Conservation (phyloP, 1,284 basidiomycete species). For the Leucoagaricus sp. region DNA sequence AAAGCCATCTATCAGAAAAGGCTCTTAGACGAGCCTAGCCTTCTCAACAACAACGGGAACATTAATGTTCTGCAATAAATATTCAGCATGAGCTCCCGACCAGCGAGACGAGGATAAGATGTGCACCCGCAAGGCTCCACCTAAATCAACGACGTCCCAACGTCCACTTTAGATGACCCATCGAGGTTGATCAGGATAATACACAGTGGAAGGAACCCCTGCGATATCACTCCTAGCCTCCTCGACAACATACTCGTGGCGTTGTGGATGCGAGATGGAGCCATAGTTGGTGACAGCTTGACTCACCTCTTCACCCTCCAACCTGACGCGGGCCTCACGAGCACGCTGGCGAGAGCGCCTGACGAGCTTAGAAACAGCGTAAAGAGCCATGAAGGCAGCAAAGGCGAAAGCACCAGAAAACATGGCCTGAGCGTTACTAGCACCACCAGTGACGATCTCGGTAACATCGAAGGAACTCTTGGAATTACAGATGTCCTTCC, state of each 20-base stretch:
- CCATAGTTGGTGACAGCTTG: constrained; percentile 37
- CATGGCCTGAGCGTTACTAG: constrained; percentile 33
- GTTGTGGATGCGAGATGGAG: constrained; percentile 28
- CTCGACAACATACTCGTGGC: constrained; percentile 9
- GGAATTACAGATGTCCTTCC: constrained; percentile 58
- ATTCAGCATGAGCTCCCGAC: constrained; percentile 19
- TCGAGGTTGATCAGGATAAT: constrained; percentile 34
- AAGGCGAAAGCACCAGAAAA: constrained; percentile 48
- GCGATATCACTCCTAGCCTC: constrained; percentile 24
- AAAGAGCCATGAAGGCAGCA: constrained; percentile 45
- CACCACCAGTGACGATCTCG: constrained; percentile 32
- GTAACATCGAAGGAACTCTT: constrained; percentile 33
- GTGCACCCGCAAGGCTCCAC: background rate
- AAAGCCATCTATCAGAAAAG: background rate
- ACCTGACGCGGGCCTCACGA: constrained; percentile 44
- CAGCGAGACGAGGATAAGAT: constrained; percentile 8
- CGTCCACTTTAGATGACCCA: constrained; percentile 32
- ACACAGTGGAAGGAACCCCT: constrained; percentile 22
- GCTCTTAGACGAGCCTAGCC: constrained; percentile 29
- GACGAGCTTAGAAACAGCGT: constrained; percentile 39
- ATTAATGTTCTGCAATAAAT: constrained; percentile 26
- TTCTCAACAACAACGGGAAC: constrained; percentile 28
- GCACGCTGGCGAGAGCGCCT: constrained; percentile 45
- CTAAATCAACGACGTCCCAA: background rate
- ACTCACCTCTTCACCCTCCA: constrained; percentile 62